Base-by-base conservation (phyloP, 2,329 filamentous ascomycete genomes). In the Trichoderma sp. region DNA sequence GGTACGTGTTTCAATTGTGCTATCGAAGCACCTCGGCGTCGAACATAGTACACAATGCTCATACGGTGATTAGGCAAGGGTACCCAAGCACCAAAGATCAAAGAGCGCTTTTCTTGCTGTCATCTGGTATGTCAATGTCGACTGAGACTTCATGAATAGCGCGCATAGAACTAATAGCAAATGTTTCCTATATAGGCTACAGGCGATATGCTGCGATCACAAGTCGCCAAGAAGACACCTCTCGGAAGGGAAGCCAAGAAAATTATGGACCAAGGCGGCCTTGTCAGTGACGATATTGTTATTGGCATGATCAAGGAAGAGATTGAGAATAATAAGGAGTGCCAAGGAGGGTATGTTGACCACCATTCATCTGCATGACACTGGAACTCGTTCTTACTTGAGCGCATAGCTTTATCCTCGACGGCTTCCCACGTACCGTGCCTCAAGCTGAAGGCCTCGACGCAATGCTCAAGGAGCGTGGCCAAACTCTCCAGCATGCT, bases 301-400 rank as follows among this genome's bases (percentile, higher is more conserved):
- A 92, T 99, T 81, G 94, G 95, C 83, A 99, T 99, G 96, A 99
- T 99, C 86, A 95, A 96, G 89, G 92, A 91, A 80, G 95, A 99
- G 87, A 88, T 99, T 63, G 92, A 96, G 77, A 91, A 87, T 83
- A 99, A 99, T 86, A 83, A 88, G 77, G 95, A 99, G 84, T 99
- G 96, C 89, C 92, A 92, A 85, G 95, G 95, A 83, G 96, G 96
- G 95, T 97, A 86, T 39, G 73, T 69, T 52, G 26, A 21, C 16
- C 49, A 28, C 11, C 63, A 71, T 55, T 2, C 39, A 21, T 2
- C 18, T 8, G 10, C 7, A 16, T 24, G 28, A 51, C 51, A 34
- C 11, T 0, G 32, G 68, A 70, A 73, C 63, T 75, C 71, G 72
- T 73, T 59, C 60, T 67, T 68, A 66, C 52, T 54, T 49, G 54